phyloP scores from a whole-genome alignment of 2,329 filamentous ascomycete species.

The Cylindrodendrum hubeiense region DNA sequence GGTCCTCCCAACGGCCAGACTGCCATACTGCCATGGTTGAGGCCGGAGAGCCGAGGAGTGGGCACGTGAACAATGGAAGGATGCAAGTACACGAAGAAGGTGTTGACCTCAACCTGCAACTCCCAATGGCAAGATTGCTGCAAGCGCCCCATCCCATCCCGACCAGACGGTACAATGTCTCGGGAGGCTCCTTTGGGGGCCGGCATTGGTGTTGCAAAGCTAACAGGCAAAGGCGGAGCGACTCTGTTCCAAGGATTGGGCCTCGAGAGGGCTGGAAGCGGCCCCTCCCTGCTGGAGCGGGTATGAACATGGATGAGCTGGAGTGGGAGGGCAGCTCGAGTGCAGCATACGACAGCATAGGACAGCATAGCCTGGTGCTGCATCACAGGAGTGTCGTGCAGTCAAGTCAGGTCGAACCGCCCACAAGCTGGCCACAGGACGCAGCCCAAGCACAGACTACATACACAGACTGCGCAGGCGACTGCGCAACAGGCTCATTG shows the following conservation, averaged over 20 bases:
- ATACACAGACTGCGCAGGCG: too few species aligned
- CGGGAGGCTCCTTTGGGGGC: slow-evolving; percentile 9
- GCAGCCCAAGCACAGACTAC: background rate
- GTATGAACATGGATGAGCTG: background rate
- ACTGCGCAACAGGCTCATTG: slow-evolving; percentile 9
- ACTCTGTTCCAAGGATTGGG: background rate
- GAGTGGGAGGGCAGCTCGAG: background rate
- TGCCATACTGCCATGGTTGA: slow-evolving; percentile 11
- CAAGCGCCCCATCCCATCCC: slow-evolving; percentile 14
- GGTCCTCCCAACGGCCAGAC: background rate
- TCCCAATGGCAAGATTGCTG: background rate
- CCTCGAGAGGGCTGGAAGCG: slow-evolving; percentile 6
- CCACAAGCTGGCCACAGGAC: too few species aligned
- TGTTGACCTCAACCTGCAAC: background rate
- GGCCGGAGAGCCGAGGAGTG: background rate
- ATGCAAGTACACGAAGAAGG: background rate
- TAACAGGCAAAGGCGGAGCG: background rate
- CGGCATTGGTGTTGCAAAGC: background rate
- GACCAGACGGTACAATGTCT: slow-evolving; percentile 18
- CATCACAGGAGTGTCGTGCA: slow-evolving; percentile 27
- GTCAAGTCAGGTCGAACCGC: slow-evolving; percentile 20
- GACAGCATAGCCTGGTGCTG: slow-evolving; percentile 21
- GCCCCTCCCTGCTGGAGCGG: slow-evolving; percentile 16
- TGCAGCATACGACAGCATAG: slow-evolving; percentile 9
- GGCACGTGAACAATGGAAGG: background rate